Evolutionary conservation across 768 basidiomycete genomes (phyloP), one percentile per base, ranked within the genome.

Genomic region (Rhodotorula sphaerocarpa): DNA sequence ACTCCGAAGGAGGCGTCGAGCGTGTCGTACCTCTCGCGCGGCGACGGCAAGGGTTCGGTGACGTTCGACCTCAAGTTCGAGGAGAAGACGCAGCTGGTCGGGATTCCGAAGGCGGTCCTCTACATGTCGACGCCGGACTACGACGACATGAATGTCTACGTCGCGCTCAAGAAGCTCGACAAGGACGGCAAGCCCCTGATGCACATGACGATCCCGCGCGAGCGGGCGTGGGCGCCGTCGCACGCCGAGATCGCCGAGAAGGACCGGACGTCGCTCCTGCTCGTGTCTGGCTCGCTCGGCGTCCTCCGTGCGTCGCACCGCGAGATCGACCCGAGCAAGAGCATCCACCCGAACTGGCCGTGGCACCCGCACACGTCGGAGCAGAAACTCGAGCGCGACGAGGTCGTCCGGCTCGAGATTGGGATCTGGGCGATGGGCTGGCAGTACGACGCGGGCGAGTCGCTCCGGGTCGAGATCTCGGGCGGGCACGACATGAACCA

Each of bases 261-360:
- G 47, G 57, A 64, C 57, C 55, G 52, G 50, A 57, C 61, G 30
- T 57, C 61, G 42, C 55, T 56, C 33, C 55, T 56, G 33, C 55
- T 56, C 16, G 43, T 45, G 44, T 31, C 55, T 21, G 55, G 55
- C 27, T 63, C 61, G 21, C 46, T 57, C 55, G 61, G 67, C 20
- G 59, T 68, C 56, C 57, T 68, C 14, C 62, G 63, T 28, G 67
- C 67, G 28, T 68, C 67, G 20, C 67, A 68, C 41, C 67, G 67
- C 36, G 47, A 47, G 44, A 67, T 60, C 53, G 57, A 59, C 61
- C 33, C 41, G 46, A 20, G 25, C 28, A 45, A 51, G 36, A 63
- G 58, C 36, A 42, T 56, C 20, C 64, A 66, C 41, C 50, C 47
- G 6, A 58, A 50, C 51, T 55, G 53, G 55, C 55, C 57, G 30